A percentile compares a stretch with the other conserved stretches of the same genome.
Conservation (phyloP, 78 protist species). For the Monocercomonoides exilis region DNA sequence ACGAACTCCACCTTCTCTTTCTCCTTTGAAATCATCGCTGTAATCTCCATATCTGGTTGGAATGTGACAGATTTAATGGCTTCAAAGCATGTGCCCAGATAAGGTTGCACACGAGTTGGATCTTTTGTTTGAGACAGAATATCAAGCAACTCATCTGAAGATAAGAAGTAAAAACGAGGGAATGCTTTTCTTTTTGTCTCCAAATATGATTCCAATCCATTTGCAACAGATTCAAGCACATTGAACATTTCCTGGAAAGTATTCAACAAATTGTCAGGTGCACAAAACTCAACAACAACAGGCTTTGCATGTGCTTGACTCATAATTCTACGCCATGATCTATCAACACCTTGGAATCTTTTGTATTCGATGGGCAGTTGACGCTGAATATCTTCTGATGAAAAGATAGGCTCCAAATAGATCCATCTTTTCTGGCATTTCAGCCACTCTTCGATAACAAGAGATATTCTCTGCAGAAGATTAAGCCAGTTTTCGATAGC, state of each 20-base stretch:
- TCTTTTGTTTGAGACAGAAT: slow-evolving; percentile 66
- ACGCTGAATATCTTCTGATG: slow-evolving; percentile 61
- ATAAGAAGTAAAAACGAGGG: slow-evolving; percentile 81
- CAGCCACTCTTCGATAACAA: slow-evolving; percentile 71
- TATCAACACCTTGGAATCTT: slow-evolving; percentile 46
- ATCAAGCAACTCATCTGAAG: slow-evolving; percentile 74
- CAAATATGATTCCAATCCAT: slow-evolving; percentile 68
- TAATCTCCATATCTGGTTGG: slow-evolving; percentile 18
- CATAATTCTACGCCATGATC: slow-evolving; percentile 43
- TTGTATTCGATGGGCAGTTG: slow-evolving; percentile 70
- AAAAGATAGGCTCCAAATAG: slow-evolving; percentile 80
- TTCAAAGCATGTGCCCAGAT: slow-evolving; percentile 60
- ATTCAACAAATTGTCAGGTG: slow-evolving; percentile 32
- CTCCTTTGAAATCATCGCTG: slow-evolving; percentile 54
- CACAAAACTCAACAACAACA: slow-evolving; percentile 37
- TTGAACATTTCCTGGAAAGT: slow-evolving; percentile 49
- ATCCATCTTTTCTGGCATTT: slow-evolving; percentile 71
- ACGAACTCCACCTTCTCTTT: slow-evolving; percentile 42
- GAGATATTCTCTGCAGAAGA: slow-evolving; percentile 32
- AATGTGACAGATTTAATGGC: slow-evolving; percentile 34
- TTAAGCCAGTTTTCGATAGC: slow-evolving; percentile 53
- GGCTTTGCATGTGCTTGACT: slow-evolving; percentile 29
- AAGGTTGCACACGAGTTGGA: slow-evolving; percentile 31
- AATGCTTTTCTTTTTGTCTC: slow-evolving; percentile 71
- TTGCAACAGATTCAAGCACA: slow-evolving; percentile 61